Conservation (phyloP, 495 filamentous ascomycete genomes). For the Aspergillus wentii region DNA sequence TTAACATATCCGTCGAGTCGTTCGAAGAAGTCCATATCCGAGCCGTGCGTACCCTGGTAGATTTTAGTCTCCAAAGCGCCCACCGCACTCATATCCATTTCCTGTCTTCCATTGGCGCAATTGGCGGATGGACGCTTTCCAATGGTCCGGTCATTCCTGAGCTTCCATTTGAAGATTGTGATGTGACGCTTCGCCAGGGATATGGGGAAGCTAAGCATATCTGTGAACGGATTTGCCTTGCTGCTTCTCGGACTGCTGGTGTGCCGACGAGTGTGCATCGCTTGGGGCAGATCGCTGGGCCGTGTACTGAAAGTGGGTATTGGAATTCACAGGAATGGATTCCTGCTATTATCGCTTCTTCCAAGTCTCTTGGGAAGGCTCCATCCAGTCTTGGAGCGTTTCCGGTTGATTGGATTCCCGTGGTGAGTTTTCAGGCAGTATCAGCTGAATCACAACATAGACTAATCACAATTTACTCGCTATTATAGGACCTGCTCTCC, state of each 20-base stretch:
- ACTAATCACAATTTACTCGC: neutral
- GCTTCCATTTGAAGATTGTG: constrained; percentile 32
- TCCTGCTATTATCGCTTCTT: constrained; percentile 21
- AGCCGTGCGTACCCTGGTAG: constrained; percentile 42
- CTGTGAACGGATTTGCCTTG: constrained; percentile 44
- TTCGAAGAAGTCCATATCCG: constrained; percentile 50
- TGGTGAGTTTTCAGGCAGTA: constrained; percentile 3
- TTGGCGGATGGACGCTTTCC: constrained; percentile 24
- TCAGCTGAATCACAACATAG: neutral
- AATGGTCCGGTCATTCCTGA: constrained; percentile 37
- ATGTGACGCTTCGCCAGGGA: constrained; percentile 27
- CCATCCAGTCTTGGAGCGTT: constrained; percentile 3
- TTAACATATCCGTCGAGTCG: constrained; percentile 50
- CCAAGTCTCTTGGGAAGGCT: constrained; percentile 9
- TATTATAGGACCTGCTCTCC: constrained; percentile 10
- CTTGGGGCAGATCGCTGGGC: constrained; percentile 55
- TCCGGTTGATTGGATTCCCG: constrained; percentile 11
- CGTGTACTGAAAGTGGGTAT: constrained; percentile 18
- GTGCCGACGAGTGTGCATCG: constrained; percentile 44
- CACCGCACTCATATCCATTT: constrained; percentile 47
- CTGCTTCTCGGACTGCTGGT: constrained; percentile 27
- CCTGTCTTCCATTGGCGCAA: constrained; percentile 47
- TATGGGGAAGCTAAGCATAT: constrained; percentile 55
- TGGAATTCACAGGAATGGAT: constrained; percentile 37
- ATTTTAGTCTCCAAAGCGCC: constrained; percentile 36